phyloP scores from a whole-genome alignment of 495 filamentous ascomycete species.

The Aspergillus carlsbadensis region DNA sequence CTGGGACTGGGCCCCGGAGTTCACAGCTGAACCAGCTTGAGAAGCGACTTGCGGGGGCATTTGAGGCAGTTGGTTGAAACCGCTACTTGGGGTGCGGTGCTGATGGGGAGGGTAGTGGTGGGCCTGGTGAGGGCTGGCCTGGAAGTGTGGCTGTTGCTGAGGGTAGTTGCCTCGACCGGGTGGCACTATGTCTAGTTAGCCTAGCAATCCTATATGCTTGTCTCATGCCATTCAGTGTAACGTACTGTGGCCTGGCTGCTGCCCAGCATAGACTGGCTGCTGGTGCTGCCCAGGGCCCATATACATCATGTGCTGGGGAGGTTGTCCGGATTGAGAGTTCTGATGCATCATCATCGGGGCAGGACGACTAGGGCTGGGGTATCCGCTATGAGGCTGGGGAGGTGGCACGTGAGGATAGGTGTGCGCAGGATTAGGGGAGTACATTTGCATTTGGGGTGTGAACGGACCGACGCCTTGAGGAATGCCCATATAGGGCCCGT shows the following conservation, averaged over 20 bases:
- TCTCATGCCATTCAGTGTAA: slow-evolving; percentile 21
- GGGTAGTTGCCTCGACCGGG: slow-evolving; percentile 58
- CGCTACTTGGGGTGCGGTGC: slow-evolving; percentile 58
- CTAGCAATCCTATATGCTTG: slow-evolving; percentile 15
- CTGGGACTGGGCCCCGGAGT: slow-evolving; percentile 36
- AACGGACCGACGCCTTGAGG: slow-evolving; percentile 57
- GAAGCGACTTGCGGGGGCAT: slow-evolving; percentile 45
- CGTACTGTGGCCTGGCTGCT: slow-evolving; percentile 66
- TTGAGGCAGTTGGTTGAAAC: slow-evolving; percentile 56
- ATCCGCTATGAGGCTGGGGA: slow-evolving; percentile 70
- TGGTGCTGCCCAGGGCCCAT: slow-evolving; percentile 69
- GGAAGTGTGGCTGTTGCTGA: slow-evolving; percentile 60
- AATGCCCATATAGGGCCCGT: slow-evolving; percentile 52
- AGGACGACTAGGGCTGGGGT: slow-evolving; percentile 75
- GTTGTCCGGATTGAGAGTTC: slow-evolving; percentile 73
- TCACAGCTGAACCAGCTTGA: slow-evolving; percentile 39
- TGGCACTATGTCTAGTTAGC: slow-evolving; percentile 50
- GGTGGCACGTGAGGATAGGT: slow-evolving; percentile 65
- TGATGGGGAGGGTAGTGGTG: slow-evolving; percentile 64
- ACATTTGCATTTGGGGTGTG: slow-evolving; percentile 71
- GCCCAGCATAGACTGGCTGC: slow-evolving; percentile 64
- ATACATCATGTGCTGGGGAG: slow-evolving; percentile 55
- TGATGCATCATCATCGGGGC: slow-evolving; percentile 84
- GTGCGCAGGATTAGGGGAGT: slow-evolving; percentile 65
- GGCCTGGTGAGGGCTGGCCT: slow-evolving; percentile 62